Conservation (phyloP, 306 rosid species). For the Sicyos baderoa region DNA sequence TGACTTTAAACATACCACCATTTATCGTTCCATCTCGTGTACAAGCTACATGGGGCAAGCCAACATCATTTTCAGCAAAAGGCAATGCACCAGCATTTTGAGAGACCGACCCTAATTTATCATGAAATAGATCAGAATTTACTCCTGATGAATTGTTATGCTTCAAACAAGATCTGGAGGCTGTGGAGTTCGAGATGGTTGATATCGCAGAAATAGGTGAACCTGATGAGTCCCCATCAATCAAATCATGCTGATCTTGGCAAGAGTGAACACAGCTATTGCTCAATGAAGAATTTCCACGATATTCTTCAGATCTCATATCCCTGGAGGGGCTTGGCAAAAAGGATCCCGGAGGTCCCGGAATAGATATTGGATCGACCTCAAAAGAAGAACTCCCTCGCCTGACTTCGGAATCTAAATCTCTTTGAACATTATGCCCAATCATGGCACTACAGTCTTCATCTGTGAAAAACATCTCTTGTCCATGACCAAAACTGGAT, state of each 20-base stretch:
- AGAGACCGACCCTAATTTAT: constrained; percentile 17
- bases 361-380: constrained; percentile 53
- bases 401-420: constrained; percentile 30
- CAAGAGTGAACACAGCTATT: constrained; percentile 44
- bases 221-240: constrained; percentile 46
- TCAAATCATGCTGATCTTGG: constrained; percentile 38
- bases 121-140: constrained; percentile 26
- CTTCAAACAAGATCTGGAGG: constrained; percentile 24
- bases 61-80: constrained; percentile 25
- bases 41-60: no score
- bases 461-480: constrained; percentile 25
- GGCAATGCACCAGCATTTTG: constrained; percentile 28
- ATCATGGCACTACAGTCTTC: constrained; percentile 31
- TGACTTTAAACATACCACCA: no score
- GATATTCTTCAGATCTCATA: constrained; percentile 45
- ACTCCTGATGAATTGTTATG: constrained; percentile 24
- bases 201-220: constrained; percentile 46
- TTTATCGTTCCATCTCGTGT: no score
- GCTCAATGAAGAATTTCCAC: constrained; percentile 50
- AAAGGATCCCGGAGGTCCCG: constrained; percentile 63
- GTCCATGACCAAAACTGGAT: no score
- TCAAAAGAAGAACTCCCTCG: constrained; percentile 29
- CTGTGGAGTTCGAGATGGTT: constrained; percentile 37
- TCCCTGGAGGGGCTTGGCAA: constrained; percentile 53
- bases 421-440: constrained; percentile 27